A percentile compares a stretch with the other conserved stretches of the same genome.
phyloP scores from a whole-genome alignment of 2,329 filamentous ascomycete species.

The Myrmaecium sp. region DNA sequence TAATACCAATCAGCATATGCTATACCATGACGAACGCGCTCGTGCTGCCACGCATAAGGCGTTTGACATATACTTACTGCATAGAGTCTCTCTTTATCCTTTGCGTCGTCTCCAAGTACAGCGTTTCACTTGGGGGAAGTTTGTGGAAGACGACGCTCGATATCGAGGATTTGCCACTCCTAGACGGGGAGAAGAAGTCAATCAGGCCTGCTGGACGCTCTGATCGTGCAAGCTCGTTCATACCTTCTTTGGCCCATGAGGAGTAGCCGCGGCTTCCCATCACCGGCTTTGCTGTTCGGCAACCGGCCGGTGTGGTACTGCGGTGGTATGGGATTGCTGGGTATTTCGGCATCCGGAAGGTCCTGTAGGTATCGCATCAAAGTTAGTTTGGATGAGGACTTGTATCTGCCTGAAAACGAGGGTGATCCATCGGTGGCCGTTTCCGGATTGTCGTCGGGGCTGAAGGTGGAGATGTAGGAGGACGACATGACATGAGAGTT shows the following conservation, averaged over 20 bases:
- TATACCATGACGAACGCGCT: neutral
- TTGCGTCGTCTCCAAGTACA: slow-evolving; percentile 90
- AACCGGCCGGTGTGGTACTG: slow-evolving; percentile 26
- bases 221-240: too few species aligned
- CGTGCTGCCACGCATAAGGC: neutral
- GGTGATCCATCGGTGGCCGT: slow-evolving; percentile 6
- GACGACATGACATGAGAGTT: slow-evolving; percentile 15
- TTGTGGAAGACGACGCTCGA: slow-evolving; percentile 99
- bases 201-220: too few species aligned
- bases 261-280: slow-evolving; percentile 66
- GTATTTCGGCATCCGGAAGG: slow-evolving; percentile 22
- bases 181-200: slow-evolving; percentile 23
- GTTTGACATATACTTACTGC: slow-evolving; percentile 45
- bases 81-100: slow-evolving; percentile 89
- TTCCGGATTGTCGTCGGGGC: slow-evolving; percentile 6
- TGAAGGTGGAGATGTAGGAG: slow-evolving; percentile 10
- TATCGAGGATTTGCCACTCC: slow-evolving; percentile 96
- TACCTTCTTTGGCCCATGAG: slow-evolving; percentile 94
- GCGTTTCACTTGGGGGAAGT: slow-evolving; percentile 82
- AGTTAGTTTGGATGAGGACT: slow-evolving; percentile 23
- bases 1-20: slow-evolving; percentile 20
- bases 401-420: slow-evolving; percentile 17
- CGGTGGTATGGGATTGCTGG: slow-evolving; percentile 18
- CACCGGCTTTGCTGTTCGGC: slow-evolving; percentile 32
- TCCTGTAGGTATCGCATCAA: slow-evolving; percentile 27